These are phyloP conservation scores for Colletotrichum lupini DNA, from an alignment of 2,329 filamentous ascomycete genomes.

Conservation along the genomic window DNA sequence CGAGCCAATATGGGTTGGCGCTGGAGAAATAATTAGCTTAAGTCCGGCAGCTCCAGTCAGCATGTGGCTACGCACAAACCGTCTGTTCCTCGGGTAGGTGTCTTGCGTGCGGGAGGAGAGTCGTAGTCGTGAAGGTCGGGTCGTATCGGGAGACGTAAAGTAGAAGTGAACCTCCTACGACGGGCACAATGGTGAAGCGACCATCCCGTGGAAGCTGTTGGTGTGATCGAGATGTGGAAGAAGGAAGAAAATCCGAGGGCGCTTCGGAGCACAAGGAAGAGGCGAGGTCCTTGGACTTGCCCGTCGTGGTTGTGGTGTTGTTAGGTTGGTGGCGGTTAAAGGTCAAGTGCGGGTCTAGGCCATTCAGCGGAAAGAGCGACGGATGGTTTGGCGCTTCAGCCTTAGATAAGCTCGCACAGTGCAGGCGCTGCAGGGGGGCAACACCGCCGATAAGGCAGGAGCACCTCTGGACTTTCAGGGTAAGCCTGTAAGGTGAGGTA, in stretches of 20 bases:
- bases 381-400: slow-evolving; percentile 5
- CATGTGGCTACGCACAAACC: slow-evolving; percentile 24
- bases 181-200: slow-evolving; percentile 6
- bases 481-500: not conserved
- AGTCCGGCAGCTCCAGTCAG: not conserved
- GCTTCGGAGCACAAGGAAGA: not conserved
- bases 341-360: not conserved
- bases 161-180: slow-evolving; percentile 31
- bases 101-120: slow-evolving; percentile 1
- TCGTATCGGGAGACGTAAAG: not conserved
- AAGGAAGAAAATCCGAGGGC: not conserved
- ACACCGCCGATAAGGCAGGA: slow-evolving; percentile 27
- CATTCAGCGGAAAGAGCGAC: not conserved
- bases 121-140: not conserved
- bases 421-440: slow-evolving; percentile 1
- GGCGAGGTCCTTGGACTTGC: not conserved
- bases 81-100: not conserved
- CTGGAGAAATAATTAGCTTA: slow-evolving; percentile 10
- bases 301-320: not conserved
- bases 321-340: slow-evolving; percentile 24
- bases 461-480: slow-evolving; percentile 16
- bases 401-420: slow-evolving; percentile 33
- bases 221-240: not conserved
- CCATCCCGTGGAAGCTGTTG: slow-evolving; percentile 15
- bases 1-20: slow-evolving; percentile 26